Evolutionary conservation across 2,329 filamentous ascomycete genomes (phyloP).

Genomic region (Fusarium poae): DNA sequence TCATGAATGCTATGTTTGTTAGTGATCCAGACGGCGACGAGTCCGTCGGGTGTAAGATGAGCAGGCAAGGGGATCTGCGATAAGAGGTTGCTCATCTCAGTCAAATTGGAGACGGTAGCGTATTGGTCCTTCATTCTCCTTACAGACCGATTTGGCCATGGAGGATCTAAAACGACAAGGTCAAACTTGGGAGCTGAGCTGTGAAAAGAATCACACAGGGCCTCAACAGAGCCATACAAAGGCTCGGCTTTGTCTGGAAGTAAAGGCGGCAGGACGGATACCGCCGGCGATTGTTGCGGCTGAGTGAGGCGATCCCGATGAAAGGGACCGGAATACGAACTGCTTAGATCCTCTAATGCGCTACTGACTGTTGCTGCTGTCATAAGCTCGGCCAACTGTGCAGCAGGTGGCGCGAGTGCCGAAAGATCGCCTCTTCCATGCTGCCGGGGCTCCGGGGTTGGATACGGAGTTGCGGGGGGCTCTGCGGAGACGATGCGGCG

Average conservation of each 20-base stretch:
- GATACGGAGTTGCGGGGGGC: slow-evolving; percentile 61
- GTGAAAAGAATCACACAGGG: slow-evolving; percentile 57
- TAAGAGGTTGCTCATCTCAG: slow-evolving; percentile 65
- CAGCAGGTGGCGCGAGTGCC: slow-evolving; percentile 56
- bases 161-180: slow-evolving; percentile 79
- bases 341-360: slow-evolving; percentile 58
- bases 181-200: slow-evolving; percentile 68
- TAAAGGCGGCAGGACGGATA: slow-evolving; percentile 34
- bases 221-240: slow-evolving; percentile 64
- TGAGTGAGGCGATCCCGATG: slow-evolving; percentile 58
- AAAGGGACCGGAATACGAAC: slow-evolving; percentile 57
- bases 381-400: slow-evolving; percentile 68
- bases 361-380: slow-evolving; percentile 60
- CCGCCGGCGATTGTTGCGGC: slow-evolving; percentile 18
- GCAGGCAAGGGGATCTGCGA: slow-evolving; percentile 67
- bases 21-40: slow-evolving; percentile 82
- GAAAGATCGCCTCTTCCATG: slow-evolving; percentile 47
- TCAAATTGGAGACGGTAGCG: slow-evolving; percentile 59
- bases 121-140: slow-evolving; percentile 68
- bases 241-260: slow-evolving; percentile 60
- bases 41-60: slow-evolving; percentile 65
- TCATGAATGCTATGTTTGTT: slow-evolving; percentile 74
- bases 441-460: slow-evolving; percentile 64
- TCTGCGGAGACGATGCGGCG: slow-evolving; percentile 62
- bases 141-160: slow-evolving; percentile 84